Evolutionary conservation across 2,329 filamentous ascomycete genomes (phyloP).

Genomic region (Fusarium brevicatenulatum): DNA sequence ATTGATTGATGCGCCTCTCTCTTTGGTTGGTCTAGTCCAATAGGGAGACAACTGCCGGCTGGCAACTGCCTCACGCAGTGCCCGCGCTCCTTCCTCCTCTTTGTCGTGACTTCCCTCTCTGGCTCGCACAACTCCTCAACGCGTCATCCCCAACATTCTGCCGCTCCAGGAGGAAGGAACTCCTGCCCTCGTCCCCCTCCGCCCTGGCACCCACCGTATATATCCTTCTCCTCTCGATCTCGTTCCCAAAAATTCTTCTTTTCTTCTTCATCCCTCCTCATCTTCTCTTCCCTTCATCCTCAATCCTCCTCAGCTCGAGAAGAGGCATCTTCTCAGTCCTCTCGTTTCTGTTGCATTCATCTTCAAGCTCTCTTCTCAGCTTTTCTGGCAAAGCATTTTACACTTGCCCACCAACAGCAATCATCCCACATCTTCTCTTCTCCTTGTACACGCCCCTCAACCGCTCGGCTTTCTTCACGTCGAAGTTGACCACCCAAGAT

Average conservation of each 20-base stretch:
- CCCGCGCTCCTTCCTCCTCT: conserved; percentile 22
- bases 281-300: conserved; percentile 29
- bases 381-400: conserved; percentile 21
- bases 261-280: conserved; percentile 18
- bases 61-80: background rate
- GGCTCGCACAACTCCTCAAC: conserved; percentile 9
- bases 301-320: conserved; percentile 21
- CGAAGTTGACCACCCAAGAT: conserved; percentile 46
- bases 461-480: background rate
- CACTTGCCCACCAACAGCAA: background rate
- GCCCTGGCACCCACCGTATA: conserved; percentile 3
- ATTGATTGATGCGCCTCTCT: background rate
- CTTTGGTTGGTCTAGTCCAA: background rate
- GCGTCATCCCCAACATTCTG: conserved; percentile 33
- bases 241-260: conserved; percentile 11
- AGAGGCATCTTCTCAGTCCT: conserved; percentile 22
- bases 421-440: background rate
- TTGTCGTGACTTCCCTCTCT: conserved; percentile 6
- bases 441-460: background rate
- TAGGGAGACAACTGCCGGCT: background rate
- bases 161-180: conserved; percentile 33
- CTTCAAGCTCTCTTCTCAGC: conserved; percentile 20
- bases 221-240: conserved; percentile 9
- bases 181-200: conserved; percentile 12
- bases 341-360: conserved; percentile 25